Evolutionary conservation across 768 basidiomycete species (phyloP).

Genomic region (Tricholoma saponaceum): DNA sequence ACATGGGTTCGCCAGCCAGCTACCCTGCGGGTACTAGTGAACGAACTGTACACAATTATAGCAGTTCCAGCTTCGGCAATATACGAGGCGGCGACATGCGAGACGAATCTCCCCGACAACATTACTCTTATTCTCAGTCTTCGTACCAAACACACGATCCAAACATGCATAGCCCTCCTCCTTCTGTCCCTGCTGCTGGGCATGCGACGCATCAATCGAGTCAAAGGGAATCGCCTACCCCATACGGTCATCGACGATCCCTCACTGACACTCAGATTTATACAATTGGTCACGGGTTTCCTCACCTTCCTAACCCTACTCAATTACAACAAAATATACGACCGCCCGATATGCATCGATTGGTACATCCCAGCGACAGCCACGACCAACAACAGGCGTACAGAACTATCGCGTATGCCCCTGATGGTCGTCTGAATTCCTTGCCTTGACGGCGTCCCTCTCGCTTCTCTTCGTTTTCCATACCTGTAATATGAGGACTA

Average conservation of each 20-base stretch:
- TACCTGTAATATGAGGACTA: constrained; percentile 13
- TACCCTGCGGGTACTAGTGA: constrained; percentile 47
- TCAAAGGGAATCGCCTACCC: constrained; percentile 39
- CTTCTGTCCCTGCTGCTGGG: constrained; percentile 27
- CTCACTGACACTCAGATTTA: constrained; percentile 55
- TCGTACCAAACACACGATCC: constrained; percentile 42
- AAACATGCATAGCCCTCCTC: constrained; percentile 36
- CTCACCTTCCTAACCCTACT: constrained; percentile 43
- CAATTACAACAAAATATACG: constrained; percentile 38
- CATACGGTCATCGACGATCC: constrained; percentile 55
- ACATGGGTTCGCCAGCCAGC: constrained; percentile 33
- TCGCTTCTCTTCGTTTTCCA: neutral
- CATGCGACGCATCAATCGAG: constrained; percentile 33
- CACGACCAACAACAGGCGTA: constrained; percentile 26
- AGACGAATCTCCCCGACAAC: constrained; percentile 40
- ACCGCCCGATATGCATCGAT: constrained; percentile 39
- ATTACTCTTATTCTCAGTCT: constrained; percentile 49
- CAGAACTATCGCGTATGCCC: constrained; percentile 33
- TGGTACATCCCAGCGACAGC: constrained; percentile 24
- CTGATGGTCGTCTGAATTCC: constrained; percentile 45
- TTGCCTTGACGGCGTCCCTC: constrained; percentile 34
- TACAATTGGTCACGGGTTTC: constrained; percentile 43
- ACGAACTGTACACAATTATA: constrained; percentile 45
- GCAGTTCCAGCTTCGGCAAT: constrained; percentile 38
- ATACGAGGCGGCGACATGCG: constrained; percentile 38